Base-by-base conservation (phyloP, 305 asterid genomes). In the Fraxinus nigra region DNA sequence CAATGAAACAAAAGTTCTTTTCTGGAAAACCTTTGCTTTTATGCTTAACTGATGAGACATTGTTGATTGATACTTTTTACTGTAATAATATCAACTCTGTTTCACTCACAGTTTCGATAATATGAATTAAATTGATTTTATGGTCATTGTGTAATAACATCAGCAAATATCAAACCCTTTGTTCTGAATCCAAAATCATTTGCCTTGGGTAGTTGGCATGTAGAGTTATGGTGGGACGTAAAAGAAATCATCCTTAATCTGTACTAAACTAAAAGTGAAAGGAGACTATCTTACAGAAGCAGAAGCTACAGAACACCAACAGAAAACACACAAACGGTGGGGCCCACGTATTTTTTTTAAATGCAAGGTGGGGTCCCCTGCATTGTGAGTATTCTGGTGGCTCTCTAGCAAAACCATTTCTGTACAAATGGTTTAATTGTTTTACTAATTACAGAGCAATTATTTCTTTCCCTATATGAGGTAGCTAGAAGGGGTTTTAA, bases 101-200 rank as follows among this genome's bases (percentile, higher is more conserved):
- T 46, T 38, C 81, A 72, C 43, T 18, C 75, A 13, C 80, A 35
- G 69, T 72, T 67, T 73, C 28, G 76, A 40, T 76, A 20, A n/a
- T 30, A 37, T 75, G 72, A 79, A 76, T 63, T 48, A 26, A 59
- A 67, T 72, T 83, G 77, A 61, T 77, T 54, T 40, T 67, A 22
- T 67, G 78, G 76, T 72, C 84, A 85, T 78, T 70, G 20, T 79
- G 80, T 73, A 24, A 37, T 75, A 76, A 59, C 79, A 80, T 72
- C 16, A 8, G 16, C 72, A 61, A 20, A 7, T 59, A 48, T 61
- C 72, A 61, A 22, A 7, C 69, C 13, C 69, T 1, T 59, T 59
- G 69, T 59, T 59, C 30, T 59, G 69, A 46, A 59, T 22, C 30
- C 37, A 67, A 67, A 28, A 67, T 28, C 18, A 20, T 65, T 65